Percentiles rank a stretch among this genome's conserved stretches.
phyloP scores from a whole-genome alignment of 805 yeast species.

The Nakazawaea ambrosiae region DNA sequence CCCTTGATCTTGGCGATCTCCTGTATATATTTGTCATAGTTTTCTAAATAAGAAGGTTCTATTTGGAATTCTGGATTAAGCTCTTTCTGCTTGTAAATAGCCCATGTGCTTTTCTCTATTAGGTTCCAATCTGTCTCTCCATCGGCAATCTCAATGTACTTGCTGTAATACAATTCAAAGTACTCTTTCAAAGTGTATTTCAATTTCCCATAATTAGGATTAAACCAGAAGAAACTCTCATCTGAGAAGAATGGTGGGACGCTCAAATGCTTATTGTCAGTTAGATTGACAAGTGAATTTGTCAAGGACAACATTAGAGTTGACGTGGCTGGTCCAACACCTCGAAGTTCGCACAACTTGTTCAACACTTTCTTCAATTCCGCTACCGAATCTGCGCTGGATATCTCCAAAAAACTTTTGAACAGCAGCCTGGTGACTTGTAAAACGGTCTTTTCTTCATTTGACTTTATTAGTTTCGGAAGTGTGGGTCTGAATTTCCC shows the following conservation, averaged over 20 bases:
- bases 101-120: slow-evolving; percentile 12
- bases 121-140: slow-evolving; percentile 4
- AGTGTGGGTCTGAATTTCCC: slow-evolving; percentile 39
- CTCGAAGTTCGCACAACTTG: slow-evolving; percentile 28
- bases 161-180: slow-evolving; percentile 26
- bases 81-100: slow-evolving; percentile 2
- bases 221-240: slow-evolving; percentile 32
- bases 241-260: slow-evolving; percentile 44
- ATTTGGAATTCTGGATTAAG: slow-evolving; percentile 2
- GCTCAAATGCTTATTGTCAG: neutral
- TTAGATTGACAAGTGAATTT: too few species aligned
- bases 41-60: slow-evolving; percentile 1
- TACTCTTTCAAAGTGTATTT: slow-evolving; percentile 38
- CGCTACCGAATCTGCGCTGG: neutral
- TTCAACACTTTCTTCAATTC: slow-evolving; percentile 23
- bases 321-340: slow-evolving; percentile 47
- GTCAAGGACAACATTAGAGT: slow-evolving; percentile 32
- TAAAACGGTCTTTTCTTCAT: slow-evolving; percentile 24
- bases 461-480: slow-evolving; percentile 32
- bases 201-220: slow-evolving; percentile 25
- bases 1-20: neutral
- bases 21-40: slow-evolving; percentile 8
- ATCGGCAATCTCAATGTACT: slow-evolving; percentile 1
- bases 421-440: slow-evolving; percentile 25
- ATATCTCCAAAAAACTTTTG: neutral